Conservation (phyloP, 495 filamentous ascomycete genomes). For the Lasiosphaeria hispida region DNA sequence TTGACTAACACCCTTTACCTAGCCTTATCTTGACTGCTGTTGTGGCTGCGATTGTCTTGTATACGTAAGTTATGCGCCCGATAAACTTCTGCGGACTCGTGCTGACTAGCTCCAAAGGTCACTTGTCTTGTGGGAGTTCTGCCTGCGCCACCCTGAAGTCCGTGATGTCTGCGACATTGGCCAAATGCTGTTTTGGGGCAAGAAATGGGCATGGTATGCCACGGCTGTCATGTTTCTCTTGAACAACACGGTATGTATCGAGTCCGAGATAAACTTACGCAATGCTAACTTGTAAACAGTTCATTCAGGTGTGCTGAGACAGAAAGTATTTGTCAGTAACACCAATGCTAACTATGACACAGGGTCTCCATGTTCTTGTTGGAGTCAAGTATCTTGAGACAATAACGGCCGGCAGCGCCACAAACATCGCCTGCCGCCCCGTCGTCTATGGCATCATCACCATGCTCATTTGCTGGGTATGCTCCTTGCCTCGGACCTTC, state of each 20-base stretch:
- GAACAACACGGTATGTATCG: constrained; percentile 85
- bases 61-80: constrained; percentile 50
- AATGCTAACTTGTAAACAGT: constrained; percentile 20
- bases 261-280: constrained; percentile 29
- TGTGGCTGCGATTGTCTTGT: constrained; percentile 70
- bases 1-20: constrained; percentile 14
- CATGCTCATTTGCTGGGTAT: constrained; percentile 67
- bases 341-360: constrained; percentile 28
- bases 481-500: constrained; percentile 81
- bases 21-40: constrained; percentile 74
- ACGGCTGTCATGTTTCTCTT: constrained; percentile 86
- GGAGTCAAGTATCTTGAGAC: constrained; percentile 85
- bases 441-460: constrained; percentile 70
- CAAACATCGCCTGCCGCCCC: constrained; percentile 59
- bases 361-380: constrained; percentile 71
- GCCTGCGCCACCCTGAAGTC: constrained; percentile 79
- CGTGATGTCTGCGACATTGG: constrained; percentile 90
- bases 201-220: constrained; percentile 75
- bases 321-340: not conserved
- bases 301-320: constrained; percentile 8
- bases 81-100: not conserved
- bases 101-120: constrained; percentile 40
- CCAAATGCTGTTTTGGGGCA: constrained; percentile 80
- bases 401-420: constrained; percentile 52
- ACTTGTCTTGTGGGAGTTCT: constrained; percentile 82